Percentiles rank a stretch among this genome's conserved stretches.
These are phyloP conservation scores for Geotrichum aggregatum DNA, from an alignment of 1,139 yeast species.

Conservation along the genomic window DNA sequence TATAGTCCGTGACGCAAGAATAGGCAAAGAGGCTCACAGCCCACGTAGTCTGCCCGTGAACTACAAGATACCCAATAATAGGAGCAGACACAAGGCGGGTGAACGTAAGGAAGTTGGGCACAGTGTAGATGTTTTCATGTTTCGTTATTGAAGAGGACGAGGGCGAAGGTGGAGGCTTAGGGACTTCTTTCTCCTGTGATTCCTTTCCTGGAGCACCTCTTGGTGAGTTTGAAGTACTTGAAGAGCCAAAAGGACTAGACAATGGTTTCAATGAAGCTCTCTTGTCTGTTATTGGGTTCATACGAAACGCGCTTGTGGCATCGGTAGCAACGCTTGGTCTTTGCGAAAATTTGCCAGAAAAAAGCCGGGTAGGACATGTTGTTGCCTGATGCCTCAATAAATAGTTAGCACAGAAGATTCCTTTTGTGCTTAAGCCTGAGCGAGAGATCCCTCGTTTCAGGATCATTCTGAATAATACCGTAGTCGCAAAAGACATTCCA, in stretches of 20 bases:
- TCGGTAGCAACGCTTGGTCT: too few species aligned
- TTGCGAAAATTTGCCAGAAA: too few species aligned
- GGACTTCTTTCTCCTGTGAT: not conserved
- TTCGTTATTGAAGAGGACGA: not conserved
- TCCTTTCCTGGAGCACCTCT: not conserved
- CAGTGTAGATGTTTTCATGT: constrained; percentile 61
- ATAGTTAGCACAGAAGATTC: too few species aligned
- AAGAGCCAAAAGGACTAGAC: not conserved
- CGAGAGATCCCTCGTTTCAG: too few species aligned
- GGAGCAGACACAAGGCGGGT: constrained; percentile 80
- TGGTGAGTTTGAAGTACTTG: too few species aligned
- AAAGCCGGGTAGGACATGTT: too few species aligned
- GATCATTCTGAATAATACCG: too few species aligned
- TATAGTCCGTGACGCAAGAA: constrained; percentile 83
- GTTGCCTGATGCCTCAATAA: too few species aligned
- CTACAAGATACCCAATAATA: constrained; percentile 69
- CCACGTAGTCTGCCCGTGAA: constrained; percentile 53
- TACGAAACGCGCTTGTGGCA: too few species aligned
- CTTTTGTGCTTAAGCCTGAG: not conserved
- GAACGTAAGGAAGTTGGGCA: constrained; percentile 81
- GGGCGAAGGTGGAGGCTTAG: not conserved
- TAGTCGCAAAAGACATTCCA: too few species aligned
- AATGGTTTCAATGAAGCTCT: too few species aligned
- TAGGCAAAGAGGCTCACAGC: constrained; percentile 75
- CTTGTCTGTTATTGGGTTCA: too few species aligned